Conservation (phyloP, 495 filamentous ascomycete species). For the Neurospora pannonica region DNA sequence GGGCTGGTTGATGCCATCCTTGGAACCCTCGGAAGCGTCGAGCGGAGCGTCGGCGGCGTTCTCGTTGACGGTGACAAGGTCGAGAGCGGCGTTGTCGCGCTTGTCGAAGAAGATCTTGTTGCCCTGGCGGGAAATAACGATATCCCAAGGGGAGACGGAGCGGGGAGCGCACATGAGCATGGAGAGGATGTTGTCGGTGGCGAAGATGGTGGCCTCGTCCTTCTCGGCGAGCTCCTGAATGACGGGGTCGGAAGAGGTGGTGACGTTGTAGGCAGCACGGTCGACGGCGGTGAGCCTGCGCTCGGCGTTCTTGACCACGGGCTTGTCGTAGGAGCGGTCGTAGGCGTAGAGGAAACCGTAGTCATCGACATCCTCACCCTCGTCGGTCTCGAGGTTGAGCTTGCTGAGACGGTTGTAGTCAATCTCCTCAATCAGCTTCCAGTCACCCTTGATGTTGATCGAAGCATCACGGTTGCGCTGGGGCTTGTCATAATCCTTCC, state of each 20-base stretch:
- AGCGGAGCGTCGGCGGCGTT: slow-evolving; percentile 95
- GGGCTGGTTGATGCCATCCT: slow-evolving; percentile 89
- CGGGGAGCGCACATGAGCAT: slow-evolving; percentile 98
- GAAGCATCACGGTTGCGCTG: slow-evolving; percentile 91
- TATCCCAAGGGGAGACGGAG: slow-evolving; percentile 95
- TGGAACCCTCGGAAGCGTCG: slow-evolving; percentile 83
- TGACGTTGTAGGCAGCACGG: slow-evolving; percentile 94
- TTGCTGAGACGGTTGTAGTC: slow-evolving; percentile 92
- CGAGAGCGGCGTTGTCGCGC: slow-evolving; percentile 83
- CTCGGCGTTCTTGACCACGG: slow-evolving; percentile 77
- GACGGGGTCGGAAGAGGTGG: slow-evolving; percentile 87
- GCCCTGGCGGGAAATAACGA: slow-evolving; percentile 80
- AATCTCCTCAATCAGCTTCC: slow-evolving; percentile 94
- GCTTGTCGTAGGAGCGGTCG: slow-evolving; percentile 88
- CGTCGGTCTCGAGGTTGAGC: slow-evolving; percentile 86
- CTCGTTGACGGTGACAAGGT: slow-evolving; percentile 97
- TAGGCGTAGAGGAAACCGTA: slow-evolving; percentile 99
- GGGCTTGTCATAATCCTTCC: slow-evolving; percentile 99
- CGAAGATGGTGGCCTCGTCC: slow-evolving; percentile 94
- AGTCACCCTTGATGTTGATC: slow-evolving; percentile 87
- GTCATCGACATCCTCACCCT: slow-evolving; percentile 87
- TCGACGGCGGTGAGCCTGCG: slow-evolving; percentile 80
- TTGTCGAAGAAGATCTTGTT: slow-evolving; percentile 99
- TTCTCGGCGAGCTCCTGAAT: slow-evolving; percentile 96
- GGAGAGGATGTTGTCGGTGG: slow-evolving; percentile 90